These are phyloP conservation scores for Podaxis sp. DNA, from an alignment of 768 basidiomycete species.

Conservation along the genomic window DNA sequence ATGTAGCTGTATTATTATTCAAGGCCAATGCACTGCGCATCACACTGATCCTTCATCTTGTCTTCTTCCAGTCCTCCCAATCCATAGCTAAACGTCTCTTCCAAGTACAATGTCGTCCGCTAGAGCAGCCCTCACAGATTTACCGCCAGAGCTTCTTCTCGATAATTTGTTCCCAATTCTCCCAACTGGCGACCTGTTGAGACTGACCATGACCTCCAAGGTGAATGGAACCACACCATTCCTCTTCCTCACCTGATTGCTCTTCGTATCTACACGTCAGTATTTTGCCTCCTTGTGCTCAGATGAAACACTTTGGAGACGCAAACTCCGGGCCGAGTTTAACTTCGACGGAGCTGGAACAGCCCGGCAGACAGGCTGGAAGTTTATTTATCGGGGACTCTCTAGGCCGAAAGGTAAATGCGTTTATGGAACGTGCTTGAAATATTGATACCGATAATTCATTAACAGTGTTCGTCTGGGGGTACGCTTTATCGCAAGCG, in stretches of 20 bases:
- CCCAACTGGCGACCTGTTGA: constrained; percentile 48
- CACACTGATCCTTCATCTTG: background rate
- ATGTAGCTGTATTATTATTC: background rate
- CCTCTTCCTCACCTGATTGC: constrained; percentile 1
- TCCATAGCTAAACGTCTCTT: background rate
- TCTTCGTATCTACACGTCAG: constrained; percentile 18
- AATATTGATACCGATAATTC: background rate
- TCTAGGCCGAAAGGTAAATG: constrained; percentile 62
- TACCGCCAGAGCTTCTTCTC: constrained; percentile 76
- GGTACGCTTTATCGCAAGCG: constrained; percentile 27
- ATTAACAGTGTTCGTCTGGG: constrained; percentile 45
- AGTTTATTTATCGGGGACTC: constrained; percentile 71
- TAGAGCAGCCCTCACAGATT: constrained; percentile 22
- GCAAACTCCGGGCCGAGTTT: constrained; percentile 63
- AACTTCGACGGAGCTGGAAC: constrained; percentile 72
- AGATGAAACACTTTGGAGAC: constrained; percentile 80
- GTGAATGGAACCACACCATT: constrained; percentile 20
- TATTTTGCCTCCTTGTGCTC: constrained; percentile 55
- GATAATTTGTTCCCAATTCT: constrained; percentile 67
- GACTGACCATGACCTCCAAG: constrained; percentile 58
- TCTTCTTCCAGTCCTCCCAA: background rate
- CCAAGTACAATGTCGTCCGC: background rate
- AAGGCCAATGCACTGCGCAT: background rate
- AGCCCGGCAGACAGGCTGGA: constrained; percentile 76
- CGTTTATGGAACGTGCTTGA: background rate